A percentile compares a stretch with the other conserved stretches of the same genome.
Conservation (phyloP, 495 filamentous ascomycete species). For the Cenococcum geophilum region DNA sequence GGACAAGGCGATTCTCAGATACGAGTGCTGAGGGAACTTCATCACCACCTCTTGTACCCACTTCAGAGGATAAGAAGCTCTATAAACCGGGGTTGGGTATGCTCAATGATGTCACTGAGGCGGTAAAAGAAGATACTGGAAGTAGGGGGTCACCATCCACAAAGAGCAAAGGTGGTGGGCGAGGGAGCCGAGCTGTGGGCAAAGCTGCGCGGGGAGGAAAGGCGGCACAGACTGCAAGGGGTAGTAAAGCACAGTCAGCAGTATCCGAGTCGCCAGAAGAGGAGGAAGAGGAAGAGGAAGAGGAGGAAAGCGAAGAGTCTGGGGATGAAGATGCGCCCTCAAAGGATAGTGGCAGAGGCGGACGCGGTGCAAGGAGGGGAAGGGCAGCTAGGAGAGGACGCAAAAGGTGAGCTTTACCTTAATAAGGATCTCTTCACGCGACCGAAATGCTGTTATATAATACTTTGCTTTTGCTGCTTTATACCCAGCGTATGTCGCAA, state of each 20-base stretch:
- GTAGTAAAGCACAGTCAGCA: conserved; percentile 30
- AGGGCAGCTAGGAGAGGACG: not conserved
- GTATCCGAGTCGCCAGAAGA: conserved; percentile 30
- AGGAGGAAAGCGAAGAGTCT: conserved; percentile 34
- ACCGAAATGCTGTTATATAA: not conserved
- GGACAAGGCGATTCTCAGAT: conserved; percentile 50
- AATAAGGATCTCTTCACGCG: not conserved
- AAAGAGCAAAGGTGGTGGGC: conserved; percentile 21
- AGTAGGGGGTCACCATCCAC: conserved; percentile 34
- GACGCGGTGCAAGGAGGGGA: not conserved
- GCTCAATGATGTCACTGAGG: conserved; percentile 16
- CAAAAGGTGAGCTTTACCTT: not conserved
- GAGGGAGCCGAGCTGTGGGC: conserved; percentile 13
- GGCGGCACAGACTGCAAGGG: conserved; percentile 32
- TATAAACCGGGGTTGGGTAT: conserved; percentile 24
- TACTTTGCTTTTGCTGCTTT: not conserved
- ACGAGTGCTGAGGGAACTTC: conserved; percentile 45
- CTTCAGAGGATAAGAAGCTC: conserved; percentile 29
- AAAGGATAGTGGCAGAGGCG: not conserved
- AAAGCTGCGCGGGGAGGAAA: conserved; percentile 34
- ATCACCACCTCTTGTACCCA: conserved; percentile 42
- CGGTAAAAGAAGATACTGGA: conserved; percentile 27
- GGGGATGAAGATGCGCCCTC: conserved; percentile 23
- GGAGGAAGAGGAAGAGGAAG: conserved; percentile 36
- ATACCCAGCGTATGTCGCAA: not conserved